Conservation (phyloP, 306 rosid species). For the Lupinus albus region DNA sequence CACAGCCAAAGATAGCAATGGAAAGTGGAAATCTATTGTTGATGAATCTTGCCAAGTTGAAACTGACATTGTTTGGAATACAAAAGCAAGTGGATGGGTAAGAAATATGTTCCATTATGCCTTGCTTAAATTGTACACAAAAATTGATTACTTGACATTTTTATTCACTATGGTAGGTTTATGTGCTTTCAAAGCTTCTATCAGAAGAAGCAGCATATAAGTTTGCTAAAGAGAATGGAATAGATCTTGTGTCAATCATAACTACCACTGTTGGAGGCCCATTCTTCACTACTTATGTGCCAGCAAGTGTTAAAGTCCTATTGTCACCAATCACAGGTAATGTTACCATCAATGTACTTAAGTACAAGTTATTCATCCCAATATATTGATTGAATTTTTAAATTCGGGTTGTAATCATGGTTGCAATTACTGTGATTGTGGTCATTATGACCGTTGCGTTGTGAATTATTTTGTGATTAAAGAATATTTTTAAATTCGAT, state of each 20-base stretch:
- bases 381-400: too few species aligned
- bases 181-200: slow-evolving; percentile 67
- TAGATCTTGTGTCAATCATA: slow-evolving; percentile 69
- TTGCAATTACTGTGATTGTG: too few species aligned
- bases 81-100: slow-evolving; percentile 83
- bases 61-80: slow-evolving; percentile 54
- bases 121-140: background rate
- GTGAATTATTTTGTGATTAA: too few species aligned
- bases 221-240: slow-evolving; percentile 66
- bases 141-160: background rate
- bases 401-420: too few species aligned
- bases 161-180: slow-evolving; percentile 52
- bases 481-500: too few species aligned
- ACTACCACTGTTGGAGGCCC: slow-evolving; percentile 82
- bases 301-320: slow-evolving; percentile 70
- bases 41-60: slow-evolving; percentile 72
- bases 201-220: slow-evolving; percentile 72
- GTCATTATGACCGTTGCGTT: too few species aligned
- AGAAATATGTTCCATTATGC: slow-evolving; percentile 30
- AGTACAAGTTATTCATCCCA: background rate
- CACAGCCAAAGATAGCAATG: slow-evolving; percentile 61
- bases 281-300: slow-evolving; percentile 63
- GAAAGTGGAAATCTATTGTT: slow-evolving; percentile 56
- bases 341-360: background rate
- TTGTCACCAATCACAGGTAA: slow-evolving; percentile 72